These are phyloP conservation scores for Cercospora sojina DNA, from an alignment of 2,329 filamentous ascomycete genomes.

Conservation along the genomic window DNA sequence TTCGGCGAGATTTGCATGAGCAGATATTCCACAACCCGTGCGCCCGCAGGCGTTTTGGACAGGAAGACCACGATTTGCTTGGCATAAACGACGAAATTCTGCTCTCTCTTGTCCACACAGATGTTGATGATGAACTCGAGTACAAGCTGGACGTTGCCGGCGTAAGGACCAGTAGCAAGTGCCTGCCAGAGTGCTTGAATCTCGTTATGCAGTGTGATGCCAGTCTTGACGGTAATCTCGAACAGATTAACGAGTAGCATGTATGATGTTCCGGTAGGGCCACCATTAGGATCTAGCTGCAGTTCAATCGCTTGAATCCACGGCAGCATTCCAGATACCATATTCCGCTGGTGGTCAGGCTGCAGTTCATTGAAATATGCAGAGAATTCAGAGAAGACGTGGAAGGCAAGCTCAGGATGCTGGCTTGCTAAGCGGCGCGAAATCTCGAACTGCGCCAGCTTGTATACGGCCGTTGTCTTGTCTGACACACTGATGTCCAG, in stretches of 20 bases:
- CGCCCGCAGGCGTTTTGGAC: constrained; percentile 78
- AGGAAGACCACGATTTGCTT: constrained; percentile 98
- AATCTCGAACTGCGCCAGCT: constrained; percentile 94
- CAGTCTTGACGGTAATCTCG: constrained; percentile 92
- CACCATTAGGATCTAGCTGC: constrained; percentile 86
- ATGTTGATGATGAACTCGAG: constrained; percentile 95
- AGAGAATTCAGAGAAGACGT: constrained; percentile 94
- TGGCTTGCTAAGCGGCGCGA: constrained; percentile 86
- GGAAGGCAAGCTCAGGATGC: constrained; percentile 84
- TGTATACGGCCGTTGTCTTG: constrained; percentile 97
- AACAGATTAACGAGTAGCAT: constrained; percentile 92
- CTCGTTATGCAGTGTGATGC: constrained; percentile 86
- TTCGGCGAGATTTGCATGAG: constrained; percentile 88
- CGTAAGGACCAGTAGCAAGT: constrained; percentile 85
- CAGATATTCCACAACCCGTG: constrained; percentile 91
- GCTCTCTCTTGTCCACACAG: constrained; percentile 88
- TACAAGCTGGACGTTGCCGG: constrained; percentile 89
- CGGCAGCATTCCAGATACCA: constrained; percentile 89
- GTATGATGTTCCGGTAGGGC: constrained; percentile 86
- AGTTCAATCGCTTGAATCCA: constrained; percentile 96
- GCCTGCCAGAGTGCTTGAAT: constrained; percentile 98
- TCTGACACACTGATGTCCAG: constrained; percentile 98
- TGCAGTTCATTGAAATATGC: constrained; percentile 86
- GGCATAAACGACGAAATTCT: constrained; percentile 96
- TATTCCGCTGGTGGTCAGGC: constrained; percentile 81